These are phyloP conservation scores for Physcia stellaris DNA, from an alignment of 495 filamentous ascomycete genomes.

Conservation along the genomic window DNA sequence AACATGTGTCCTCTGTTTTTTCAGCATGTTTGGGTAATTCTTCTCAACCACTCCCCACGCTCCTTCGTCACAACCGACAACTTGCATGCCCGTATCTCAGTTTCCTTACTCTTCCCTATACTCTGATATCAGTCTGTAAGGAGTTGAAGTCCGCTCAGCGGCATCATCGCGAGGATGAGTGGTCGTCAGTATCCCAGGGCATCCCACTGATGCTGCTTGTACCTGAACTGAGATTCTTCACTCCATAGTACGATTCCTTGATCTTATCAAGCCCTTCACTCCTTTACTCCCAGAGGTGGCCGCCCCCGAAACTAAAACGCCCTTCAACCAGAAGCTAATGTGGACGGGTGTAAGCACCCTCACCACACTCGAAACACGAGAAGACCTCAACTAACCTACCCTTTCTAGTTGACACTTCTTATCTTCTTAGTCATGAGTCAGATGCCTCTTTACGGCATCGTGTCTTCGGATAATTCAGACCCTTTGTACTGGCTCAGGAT, in stretches of 20 bases:
- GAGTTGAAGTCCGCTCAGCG: slow-evolving; percentile 16
- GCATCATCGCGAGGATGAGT: slow-evolving; percentile 38
- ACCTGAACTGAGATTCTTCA: slow-evolving; percentile 1
- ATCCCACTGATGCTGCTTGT: background rate
- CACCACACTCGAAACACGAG: slow-evolving; percentile 1
- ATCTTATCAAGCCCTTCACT: slow-evolving; percentile 98
- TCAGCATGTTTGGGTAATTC: too few species aligned
- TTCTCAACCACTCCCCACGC: too few species aligned
- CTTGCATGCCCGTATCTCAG: too few species aligned
- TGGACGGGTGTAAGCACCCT: slow-evolving; percentile 69
- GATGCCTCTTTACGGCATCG: slow-evolving; percentile 94
- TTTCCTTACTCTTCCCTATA: too few species aligned
- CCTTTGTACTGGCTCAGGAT: slow-evolving; percentile 99
- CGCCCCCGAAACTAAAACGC: slow-evolving; percentile 87
- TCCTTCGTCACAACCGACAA: too few species aligned
- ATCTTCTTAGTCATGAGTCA: slow-evolving; percentile 99
- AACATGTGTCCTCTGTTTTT: background rate
- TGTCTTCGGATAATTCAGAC: slow-evolving; percentile 92
- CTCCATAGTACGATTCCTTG: slow-evolving; percentile 85
- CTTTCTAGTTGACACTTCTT: slow-evolving; percentile 62
- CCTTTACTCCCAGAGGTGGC: slow-evolving; percentile 98
- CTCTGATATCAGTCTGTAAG: too few species aligned
- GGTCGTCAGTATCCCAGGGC: slow-evolving; percentile 35
- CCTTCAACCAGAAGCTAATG: slow-evolving; percentile 99
- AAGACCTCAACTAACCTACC: slow-evolving; percentile 20